These are phyloP conservation scores for Kurtzmaniella quercitrusa DNA, from an alignment of 1,139 yeast species.

Conservation along the genomic window DNA sequence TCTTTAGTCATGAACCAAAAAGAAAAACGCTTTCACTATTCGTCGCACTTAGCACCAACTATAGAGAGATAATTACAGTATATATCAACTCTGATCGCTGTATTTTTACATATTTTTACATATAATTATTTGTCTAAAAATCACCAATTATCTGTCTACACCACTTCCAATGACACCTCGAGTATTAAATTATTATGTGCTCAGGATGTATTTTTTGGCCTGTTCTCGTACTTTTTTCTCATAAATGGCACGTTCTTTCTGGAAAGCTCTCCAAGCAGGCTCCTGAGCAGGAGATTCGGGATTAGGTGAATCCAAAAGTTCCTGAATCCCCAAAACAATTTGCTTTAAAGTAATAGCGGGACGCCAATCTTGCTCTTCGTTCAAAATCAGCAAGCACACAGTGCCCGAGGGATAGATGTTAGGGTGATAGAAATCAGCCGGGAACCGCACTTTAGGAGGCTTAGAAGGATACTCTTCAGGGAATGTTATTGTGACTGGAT, in stretches of 20 bases:
- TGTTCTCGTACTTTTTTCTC: conserved; percentile 78
- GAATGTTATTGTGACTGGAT: conserved; percentile 78
- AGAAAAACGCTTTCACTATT: no score
- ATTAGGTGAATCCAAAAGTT: conserved; percentile 83
- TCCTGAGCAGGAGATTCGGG: conserved; percentile 97
- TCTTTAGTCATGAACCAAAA: no score
- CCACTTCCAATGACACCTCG: no score
- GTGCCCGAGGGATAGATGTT: conserved; percentile 97
- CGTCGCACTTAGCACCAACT: no score
- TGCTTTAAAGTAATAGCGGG: conserved; percentile 94
- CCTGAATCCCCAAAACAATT: conserved; percentile 88
- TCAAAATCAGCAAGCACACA: conserved; percentile 84
- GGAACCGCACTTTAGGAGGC: conserved; percentile 91
- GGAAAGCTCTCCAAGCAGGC: conserved; percentile 88
- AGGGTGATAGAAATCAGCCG: conserved; percentile 89
- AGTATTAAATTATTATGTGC: not conserved
- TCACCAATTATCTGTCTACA: no score
- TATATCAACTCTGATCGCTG: no score
- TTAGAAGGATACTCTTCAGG: conserved; percentile 94
- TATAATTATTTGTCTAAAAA: no score
- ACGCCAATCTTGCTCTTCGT: conserved; percentile 97
- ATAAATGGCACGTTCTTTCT: conserved; percentile 63
- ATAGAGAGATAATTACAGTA: no score
- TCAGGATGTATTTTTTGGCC: conserved; percentile 57
- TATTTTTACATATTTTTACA: no score